These are phyloP conservation scores for Melastoma malabathricum DNA, from an alignment of 345 rosid genomes.

Conservation along the genomic window DNA sequence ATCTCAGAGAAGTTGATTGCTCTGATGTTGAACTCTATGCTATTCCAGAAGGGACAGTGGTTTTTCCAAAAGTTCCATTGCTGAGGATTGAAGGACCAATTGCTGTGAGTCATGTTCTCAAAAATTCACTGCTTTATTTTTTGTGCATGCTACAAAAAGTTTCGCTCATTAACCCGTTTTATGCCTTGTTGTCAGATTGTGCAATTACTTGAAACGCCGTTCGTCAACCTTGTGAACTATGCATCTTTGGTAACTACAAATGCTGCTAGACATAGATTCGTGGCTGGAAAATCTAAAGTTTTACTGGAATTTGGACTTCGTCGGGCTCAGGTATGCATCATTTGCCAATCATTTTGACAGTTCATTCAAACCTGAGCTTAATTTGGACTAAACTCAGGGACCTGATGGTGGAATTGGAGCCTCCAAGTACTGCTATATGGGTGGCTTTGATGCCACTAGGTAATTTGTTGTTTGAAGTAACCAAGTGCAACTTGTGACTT, in stretches of 20 bases:
- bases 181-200: constrained; percentile 43
- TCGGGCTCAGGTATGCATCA: constrained; percentile 71
- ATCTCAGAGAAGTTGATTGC: constrained; percentile 75
- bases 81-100: constrained; percentile 88
- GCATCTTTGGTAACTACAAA: constrained; percentile 91
- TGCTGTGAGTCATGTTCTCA: constrained; percentile 47
- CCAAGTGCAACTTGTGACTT: background rate
- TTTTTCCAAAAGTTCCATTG: constrained; percentile 89
- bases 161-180: background rate
- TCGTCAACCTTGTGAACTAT: constrained; percentile 68
- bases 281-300: constrained; percentile 74
- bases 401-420: constrained; percentile 94
- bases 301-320: constrained; percentile 91
- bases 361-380: background rate
- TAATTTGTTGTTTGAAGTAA: constrained; percentile 9
- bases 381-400: constrained; percentile 31
- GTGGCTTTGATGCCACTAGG: constrained; percentile 99
- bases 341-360: background rate
- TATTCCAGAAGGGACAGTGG: constrained; percentile 75
- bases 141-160: background rate
- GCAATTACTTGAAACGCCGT: constrained; percentile 92
- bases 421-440: constrained; percentile 81
- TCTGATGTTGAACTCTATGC: constrained; percentile 87
- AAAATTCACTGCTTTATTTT: background rate
- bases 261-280: constrained; percentile 93